These are phyloP conservation scores for Besnoitia besnoiti DNA, from an alignment of 169 alveolate genomes.

Conservation along the genomic window DNA sequence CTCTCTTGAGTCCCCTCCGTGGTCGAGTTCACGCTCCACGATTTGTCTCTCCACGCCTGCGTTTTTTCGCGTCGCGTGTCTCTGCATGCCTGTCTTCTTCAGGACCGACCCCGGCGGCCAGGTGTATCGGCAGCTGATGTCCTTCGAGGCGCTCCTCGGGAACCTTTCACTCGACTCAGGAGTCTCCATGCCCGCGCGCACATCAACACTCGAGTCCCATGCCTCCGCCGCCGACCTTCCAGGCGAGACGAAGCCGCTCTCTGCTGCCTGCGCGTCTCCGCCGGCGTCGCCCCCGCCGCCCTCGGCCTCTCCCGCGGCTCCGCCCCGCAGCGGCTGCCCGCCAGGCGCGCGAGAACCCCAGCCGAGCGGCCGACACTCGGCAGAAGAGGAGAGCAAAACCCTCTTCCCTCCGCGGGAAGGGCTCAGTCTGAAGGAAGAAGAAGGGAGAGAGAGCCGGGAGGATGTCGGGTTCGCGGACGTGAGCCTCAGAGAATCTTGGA, in stretches of 20 bases:
- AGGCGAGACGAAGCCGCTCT: no score
- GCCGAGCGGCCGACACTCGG: no score
- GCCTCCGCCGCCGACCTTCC: no score
- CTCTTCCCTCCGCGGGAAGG: neutral
- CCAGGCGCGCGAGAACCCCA: no score
- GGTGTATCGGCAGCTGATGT: neutral
- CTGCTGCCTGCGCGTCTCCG: no score
- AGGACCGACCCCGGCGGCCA: conserved; percentile 17
- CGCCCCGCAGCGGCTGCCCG: no score
- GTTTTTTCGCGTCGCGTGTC: neutral
- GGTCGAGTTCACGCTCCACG: neutral
- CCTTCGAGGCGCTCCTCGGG: conserved; percentile 16
- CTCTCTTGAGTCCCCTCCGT: neutral
- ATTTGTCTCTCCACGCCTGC: neutral
- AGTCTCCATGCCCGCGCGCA: no score
- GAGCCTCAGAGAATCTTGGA: neutral
- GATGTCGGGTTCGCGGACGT: neutral
- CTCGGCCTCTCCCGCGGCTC: no score
- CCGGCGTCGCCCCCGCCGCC: no score
- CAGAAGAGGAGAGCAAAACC: neutral
- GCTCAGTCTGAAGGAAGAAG: neutral
- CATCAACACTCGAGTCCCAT: no score
- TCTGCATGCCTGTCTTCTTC: neutral
- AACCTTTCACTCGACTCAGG: no score
- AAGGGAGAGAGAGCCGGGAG: neutral